Conservation (phyloP, 495 filamentous ascomycete genomes). For the Hypoxylon lenormandii region DNA sequence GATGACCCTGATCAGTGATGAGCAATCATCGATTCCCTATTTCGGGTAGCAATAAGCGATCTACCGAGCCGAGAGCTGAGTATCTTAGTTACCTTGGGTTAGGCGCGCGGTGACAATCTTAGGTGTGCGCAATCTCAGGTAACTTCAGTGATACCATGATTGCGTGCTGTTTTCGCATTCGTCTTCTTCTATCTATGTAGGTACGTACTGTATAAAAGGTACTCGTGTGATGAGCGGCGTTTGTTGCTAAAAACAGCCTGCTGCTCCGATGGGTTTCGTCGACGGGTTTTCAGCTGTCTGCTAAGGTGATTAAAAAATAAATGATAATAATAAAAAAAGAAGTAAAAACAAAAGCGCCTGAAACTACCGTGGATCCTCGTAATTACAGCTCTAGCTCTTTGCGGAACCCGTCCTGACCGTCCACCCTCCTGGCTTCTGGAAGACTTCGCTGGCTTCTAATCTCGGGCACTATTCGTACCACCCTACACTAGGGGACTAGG, state of each 20-base stretch:
- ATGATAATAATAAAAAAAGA: neutral
- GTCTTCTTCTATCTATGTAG: neutral
- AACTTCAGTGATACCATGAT: constrained; percentile 6
- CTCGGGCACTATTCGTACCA: constrained; percentile 30
- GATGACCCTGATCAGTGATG: too few relatives aligned
- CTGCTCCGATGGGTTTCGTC: neutral
- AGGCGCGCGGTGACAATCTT: neutral
- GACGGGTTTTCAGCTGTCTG: neutral
- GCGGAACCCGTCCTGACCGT: neutral
- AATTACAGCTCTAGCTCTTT: neutral
- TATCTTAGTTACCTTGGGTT: neutral
- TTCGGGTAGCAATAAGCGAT: too few relatives aligned
- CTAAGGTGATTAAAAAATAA: too few relatives aligned
- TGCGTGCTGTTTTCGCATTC: constrained; percentile 9
- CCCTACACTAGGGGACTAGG: constrained; percentile 17
- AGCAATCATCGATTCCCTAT: too few relatives aligned
- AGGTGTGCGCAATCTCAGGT: neutral
- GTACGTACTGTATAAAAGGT: neutral
- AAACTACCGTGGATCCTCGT: constrained; percentile 30
- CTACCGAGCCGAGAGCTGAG: too few relatives aligned
- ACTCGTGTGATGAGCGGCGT: neutral
- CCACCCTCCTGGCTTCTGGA: constrained; percentile 28
- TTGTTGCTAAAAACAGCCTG: too few relatives aligned
- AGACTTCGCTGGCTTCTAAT: constrained; percentile 42
- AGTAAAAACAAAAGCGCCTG: constrained; percentile 18